phyloP scores from a whole-genome alignment of 306 rosid species.

The Inga oerstediana region DNA sequence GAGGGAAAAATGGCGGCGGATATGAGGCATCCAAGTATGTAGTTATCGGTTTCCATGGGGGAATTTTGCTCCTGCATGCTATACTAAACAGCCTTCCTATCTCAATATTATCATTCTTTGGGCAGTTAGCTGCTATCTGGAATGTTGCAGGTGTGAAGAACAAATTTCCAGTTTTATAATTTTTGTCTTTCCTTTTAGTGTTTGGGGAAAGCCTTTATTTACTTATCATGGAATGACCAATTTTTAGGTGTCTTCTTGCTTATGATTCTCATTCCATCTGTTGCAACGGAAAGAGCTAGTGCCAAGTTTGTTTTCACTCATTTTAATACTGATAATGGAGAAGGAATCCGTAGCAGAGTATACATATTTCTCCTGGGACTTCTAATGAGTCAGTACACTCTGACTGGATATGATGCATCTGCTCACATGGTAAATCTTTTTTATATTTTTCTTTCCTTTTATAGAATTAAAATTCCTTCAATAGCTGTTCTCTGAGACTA shows the following conservation, averaged over 20 bases:
- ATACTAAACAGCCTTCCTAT: conserved; percentile 81
- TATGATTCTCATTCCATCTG: conserved; percentile 77
- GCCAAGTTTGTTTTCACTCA: conserved; percentile 85
- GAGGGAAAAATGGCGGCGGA: conserved; percentile 87
- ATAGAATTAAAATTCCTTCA: conserved; percentile 18
- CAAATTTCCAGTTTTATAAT: conserved; percentile 5
- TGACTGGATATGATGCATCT: conserved; percentile 92
- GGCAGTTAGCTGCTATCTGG: conserved; percentile 90
- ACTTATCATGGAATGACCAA: conserved; percentile 24
- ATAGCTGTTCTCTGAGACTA: conserved; percentile 8
- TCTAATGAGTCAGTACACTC: conserved; percentile 91
- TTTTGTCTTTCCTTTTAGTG: conserved; percentile 7
- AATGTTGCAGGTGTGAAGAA: conserved; percentile 68
- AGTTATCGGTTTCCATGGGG: conserved; percentile 74
- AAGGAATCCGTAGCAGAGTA: conserved; percentile 63
- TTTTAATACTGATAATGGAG: conserved; percentile 85
- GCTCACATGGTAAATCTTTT: conserved; percentile 83
- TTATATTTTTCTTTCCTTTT: conserved; percentile 8
- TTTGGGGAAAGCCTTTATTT: conserved; percentile 19
- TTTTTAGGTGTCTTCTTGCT: conserved; percentile 84
- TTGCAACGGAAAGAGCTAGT: conserved; percentile 82
- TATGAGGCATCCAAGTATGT: conserved; percentile 74
- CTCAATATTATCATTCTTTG: conserved; percentile 79
- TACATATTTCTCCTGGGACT: conserved; percentile 93
- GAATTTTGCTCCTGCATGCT: conserved; percentile 75